These are phyloP conservation scores for Lagenidium giganteum DNA, from an alignment of 352 stramenopile genomes.

Conservation along the genomic window DNA sequence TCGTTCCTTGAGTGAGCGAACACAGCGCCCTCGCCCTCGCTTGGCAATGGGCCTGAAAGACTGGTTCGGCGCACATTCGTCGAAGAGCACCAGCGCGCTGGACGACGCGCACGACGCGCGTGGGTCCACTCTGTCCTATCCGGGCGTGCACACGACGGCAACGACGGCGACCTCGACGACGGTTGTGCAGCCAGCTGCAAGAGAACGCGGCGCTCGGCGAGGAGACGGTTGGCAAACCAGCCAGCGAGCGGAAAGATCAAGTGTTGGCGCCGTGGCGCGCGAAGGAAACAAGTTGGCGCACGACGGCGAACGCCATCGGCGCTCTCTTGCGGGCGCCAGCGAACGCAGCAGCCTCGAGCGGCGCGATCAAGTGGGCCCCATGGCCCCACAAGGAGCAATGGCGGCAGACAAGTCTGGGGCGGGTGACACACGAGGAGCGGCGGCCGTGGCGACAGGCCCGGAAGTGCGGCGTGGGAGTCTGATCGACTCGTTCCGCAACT, in stretches of 20 bases:
- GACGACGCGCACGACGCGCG: too few species aligned
- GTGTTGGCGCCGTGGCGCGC: too few species aligned
- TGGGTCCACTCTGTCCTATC: too few species aligned
- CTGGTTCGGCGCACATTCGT: too few species aligned
- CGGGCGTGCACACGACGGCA: too few species aligned
- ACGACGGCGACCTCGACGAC: constrained; percentile 4
- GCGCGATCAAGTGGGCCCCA: not conserved
- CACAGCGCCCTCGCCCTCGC: too few species aligned
- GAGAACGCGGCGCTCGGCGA: constrained; percentile 6
- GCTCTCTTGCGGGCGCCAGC: constrained; percentile 2
- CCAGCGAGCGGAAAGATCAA: too few species aligned
- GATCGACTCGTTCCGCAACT: constrained; percentile 44
- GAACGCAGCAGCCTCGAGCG: not conserved
- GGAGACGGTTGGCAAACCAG: too few species aligned
- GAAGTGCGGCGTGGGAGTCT: constrained; percentile 25
- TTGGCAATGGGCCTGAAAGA: too few species aligned
- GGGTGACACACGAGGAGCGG: constrained; percentile 4
- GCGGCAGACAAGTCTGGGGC: constrained; percentile 12
- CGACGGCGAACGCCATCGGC: constrained; percentile 6
- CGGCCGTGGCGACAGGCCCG: constrained; percentile 1
- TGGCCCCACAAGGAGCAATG: not conserved
- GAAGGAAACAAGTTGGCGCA: constrained; percentile 1
- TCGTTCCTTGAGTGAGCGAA: too few species aligned
- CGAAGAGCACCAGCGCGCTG: too few species aligned
- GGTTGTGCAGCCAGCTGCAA: too few species aligned